These are phyloP conservation scores for Carex pumila DNA, from an alignment of 176 grass and related monocot genomes.

Conservation along the genomic window DNA sequence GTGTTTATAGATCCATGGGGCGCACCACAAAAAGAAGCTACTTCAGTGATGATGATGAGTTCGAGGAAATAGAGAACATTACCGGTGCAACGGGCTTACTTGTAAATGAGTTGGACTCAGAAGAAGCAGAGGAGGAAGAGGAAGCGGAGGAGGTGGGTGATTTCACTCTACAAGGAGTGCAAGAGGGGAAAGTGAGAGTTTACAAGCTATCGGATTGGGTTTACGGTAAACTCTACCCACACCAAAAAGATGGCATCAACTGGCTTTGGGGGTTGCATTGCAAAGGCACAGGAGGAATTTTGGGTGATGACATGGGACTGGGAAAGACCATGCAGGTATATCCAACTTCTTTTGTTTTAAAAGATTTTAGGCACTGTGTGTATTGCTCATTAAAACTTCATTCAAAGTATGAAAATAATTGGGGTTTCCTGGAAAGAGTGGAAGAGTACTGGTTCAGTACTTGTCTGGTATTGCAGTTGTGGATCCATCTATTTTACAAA, in stretches of 20 bases:
- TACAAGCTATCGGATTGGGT: conserved; percentile 46
- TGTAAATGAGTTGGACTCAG: conserved; percentile 6
- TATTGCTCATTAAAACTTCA: background rate
- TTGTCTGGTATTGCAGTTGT: background rate
- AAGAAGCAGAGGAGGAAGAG: background rate
- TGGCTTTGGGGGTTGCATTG: conserved; percentile 85
- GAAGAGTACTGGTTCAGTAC: background rate
- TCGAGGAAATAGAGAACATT: conserved; percentile 6
- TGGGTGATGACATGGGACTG: conserved; percentile 95
- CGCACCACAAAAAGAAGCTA: background rate
- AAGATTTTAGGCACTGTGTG: background rate
- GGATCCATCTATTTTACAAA: background rate
- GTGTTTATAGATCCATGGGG: background rate
- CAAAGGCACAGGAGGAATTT: conserved; percentile 56
- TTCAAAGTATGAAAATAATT: background rate
- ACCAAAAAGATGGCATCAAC: conserved; percentile 65
- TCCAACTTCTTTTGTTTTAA: background rate
- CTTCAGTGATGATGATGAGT: background rate
- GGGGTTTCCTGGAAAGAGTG: background rate
- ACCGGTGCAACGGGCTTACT: background rate
- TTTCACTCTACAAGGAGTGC: conserved; percentile 7
- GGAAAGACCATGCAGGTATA: conserved; percentile 94
- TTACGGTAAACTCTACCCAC: conserved; percentile 53
- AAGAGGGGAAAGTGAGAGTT: conserved; percentile 28
- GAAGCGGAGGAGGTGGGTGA: conserved; percentile 8